These are phyloP conservation scores for Leccinum longicurvipes DNA, from an alignment of 768 basidiomycete species.

Conservation along the genomic window DNA sequence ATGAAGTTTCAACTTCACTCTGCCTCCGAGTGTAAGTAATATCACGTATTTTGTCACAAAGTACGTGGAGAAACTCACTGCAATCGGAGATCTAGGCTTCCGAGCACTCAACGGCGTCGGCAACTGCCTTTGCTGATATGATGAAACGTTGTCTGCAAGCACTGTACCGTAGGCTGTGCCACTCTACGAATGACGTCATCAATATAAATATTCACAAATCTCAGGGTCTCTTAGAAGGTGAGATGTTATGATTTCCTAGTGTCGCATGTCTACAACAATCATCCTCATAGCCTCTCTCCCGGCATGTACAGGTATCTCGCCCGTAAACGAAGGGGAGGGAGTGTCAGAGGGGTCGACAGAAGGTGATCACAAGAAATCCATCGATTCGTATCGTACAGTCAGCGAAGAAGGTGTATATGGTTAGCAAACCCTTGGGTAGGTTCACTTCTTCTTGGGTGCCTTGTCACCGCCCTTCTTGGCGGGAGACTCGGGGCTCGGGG, in stretches of 20 bases:
- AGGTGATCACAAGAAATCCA: background rate
- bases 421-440: background rate
- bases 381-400: conserved; percentile 7
- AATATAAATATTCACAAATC: background rate
- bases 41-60: too few species aligned
- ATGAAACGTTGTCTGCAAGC: background rate
- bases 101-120: background rate
- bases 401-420: background rate
- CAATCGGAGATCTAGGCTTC: background rate
- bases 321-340: background rate
- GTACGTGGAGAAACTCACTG: background rate
- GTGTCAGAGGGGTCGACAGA: background rate
- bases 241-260: background rate
- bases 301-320: background rate
- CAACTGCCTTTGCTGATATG: background rate
- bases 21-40: too few species aligned
- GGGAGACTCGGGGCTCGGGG: conserved; percentile 25
- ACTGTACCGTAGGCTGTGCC: background rate
- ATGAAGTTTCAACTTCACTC: too few species aligned
- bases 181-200: background rate
- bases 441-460: conserved; percentile 31
- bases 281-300: background rate
- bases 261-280: conserved; percentile 5
- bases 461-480: conserved; percentile 28
- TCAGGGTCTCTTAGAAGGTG: background rate